phyloP scores from a whole-genome alignment of 78 protist species.

The Abeoforma whisleri region DNA sequence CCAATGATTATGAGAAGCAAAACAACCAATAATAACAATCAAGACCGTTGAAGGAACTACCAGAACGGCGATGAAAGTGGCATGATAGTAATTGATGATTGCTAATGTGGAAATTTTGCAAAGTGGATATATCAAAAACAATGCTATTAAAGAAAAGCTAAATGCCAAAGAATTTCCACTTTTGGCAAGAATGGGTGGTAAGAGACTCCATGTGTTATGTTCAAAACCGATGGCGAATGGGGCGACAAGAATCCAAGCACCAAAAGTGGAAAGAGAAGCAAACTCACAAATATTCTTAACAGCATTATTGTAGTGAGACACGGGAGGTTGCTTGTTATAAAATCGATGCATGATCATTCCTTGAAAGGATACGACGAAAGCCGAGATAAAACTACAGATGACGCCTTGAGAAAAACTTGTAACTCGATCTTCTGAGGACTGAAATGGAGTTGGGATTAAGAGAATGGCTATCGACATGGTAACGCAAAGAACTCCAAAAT shows the following conservation, averaged over 20 bases:
- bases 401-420: background rate
- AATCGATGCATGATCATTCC: no score
- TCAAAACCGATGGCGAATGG: background rate
- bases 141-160: background rate
- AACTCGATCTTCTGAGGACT: background rate
- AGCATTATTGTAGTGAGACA: background rate
- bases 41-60: no score
- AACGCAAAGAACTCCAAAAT: background rate
- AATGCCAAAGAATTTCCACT: background rate
- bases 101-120: no score
- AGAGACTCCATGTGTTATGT: background rate
- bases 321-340: background rate
- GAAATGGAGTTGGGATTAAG: background rate
- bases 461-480: background rate
- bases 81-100: no score
- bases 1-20: no score
- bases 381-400: background rate
- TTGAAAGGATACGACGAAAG: background rate
- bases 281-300: background rate
- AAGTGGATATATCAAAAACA: no score
- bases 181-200: background rate
- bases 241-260: background rate
- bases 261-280: background rate
- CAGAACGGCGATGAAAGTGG: no score
- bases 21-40: no score